These are phyloP conservation scores for Coleophoma cylindrospora DNA, from an alignment of 2,329 filamentous ascomycete genomes.

Conservation along the genomic window DNA sequence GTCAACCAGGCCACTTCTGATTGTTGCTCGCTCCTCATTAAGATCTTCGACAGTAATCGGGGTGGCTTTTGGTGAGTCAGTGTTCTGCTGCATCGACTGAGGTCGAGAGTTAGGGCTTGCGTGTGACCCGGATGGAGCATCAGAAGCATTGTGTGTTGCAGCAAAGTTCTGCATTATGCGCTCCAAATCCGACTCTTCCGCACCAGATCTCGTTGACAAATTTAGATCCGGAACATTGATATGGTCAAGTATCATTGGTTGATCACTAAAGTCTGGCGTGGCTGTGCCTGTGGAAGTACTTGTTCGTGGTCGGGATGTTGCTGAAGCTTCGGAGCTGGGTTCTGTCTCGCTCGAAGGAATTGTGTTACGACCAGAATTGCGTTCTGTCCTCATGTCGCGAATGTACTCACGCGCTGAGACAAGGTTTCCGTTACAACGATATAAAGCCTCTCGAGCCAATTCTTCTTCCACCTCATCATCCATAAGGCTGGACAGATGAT, in stretches of 20 bases:
- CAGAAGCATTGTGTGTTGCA: neutral
- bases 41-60: conserved; percentile 69
- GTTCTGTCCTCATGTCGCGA: conserved; percentile 50
- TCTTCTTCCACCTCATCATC: conserved; percentile 50
- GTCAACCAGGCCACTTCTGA: conserved; percentile 78
- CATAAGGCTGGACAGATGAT: conserved; percentile 33
- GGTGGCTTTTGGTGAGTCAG: conserved; percentile 3
- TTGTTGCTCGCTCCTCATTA: conserved; percentile 65
- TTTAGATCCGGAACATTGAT: conserved; percentile 2
- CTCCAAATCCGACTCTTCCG: neutral
- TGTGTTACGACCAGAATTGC: conserved; percentile 58
- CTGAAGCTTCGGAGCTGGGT: conserved; percentile 17
- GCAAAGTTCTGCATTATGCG: neutral
- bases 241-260: conserved; percentile 13
- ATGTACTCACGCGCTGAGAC: conserved; percentile 70
- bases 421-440: conserved; percentile 68
- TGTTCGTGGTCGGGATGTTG: conserved; percentile 24
- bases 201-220: neutral
- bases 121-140: neutral
- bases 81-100: neutral
- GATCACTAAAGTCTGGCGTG: conserved; percentile 18
- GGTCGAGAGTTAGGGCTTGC: neutral
- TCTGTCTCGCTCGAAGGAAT: conserved; percentile 57
- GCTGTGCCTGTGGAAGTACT: conserved; percentile 20
- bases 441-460: conserved; percentile 74